Evolutionary conservation across 2,329 filamentous ascomycete species (phyloP), one percentile per base, ranked within the genome.

Genomic region (Curvularia sp.): DNA sequence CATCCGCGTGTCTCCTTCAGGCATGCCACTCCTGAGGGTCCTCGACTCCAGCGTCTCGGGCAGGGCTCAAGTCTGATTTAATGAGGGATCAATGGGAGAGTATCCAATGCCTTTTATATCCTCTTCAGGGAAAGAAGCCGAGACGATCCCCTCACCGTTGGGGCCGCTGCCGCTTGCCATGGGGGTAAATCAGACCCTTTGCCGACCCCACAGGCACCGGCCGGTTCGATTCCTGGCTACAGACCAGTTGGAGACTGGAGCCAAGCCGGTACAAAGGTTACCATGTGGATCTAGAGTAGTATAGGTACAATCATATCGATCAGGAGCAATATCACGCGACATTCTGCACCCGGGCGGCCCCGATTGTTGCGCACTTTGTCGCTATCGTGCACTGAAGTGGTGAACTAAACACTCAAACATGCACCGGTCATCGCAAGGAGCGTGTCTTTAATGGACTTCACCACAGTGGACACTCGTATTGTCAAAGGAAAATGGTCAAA

Each of bases 1-100:
- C 41, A 15, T 53, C 36, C 28, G 23, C 19, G 46, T 42, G 50
- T 43, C 49, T 39, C 18, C 36, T 46, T 55, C 21, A 34, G 48
- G 52, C 18, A 54, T 49, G 47, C 19, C 30, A 36, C 52, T 46
- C 55, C 50, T 28, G 57, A 27, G 21, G 38, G 53, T 42, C 27
- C 39, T 27, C 45, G 12, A 28, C 46, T 36, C 7, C 28, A 21
- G 9, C 13, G 15, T 23, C 34, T n/a, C 21, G 23, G 34, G 23
- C 34, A 49, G 47, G 34, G 23, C 34, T 34, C 23, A 39, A n/a
- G 21, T 18, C 15, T 34, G 18, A 28, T 27, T 27, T 49, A 8
- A 39, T 2, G 9, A 13, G 32, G 7, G 47, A 49, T 49, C 34
- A 34, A 49, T 34, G 30, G 10, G 18, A 19, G n/a, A 7, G n/a